These are phyloP conservation scores for Leccinum longicurvipes DNA, from an alignment of 768 basidiomycete species.

Conservation along the genomic window DNA sequence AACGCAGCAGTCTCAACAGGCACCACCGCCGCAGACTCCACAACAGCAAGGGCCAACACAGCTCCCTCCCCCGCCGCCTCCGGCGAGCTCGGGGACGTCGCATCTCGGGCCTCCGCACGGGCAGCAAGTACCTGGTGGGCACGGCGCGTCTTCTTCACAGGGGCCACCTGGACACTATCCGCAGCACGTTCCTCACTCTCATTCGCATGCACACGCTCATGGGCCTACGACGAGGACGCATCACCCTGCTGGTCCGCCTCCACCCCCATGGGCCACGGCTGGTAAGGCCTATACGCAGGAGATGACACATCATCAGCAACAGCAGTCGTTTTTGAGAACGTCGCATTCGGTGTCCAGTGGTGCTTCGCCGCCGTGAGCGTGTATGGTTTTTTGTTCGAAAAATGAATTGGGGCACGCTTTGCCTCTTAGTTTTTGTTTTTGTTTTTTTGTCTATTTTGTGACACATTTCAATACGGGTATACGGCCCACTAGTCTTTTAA, in stretches of 20 bases:
- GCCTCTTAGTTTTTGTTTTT: not conserved
- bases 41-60: too few species aligned
- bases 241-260: slow-evolving; percentile 18
- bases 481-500: not conserved
- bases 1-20: too few species aligned
- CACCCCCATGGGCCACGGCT: slow-evolving; percentile 19
- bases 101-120: slow-evolving; percentile 12
- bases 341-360: slow-evolving; percentile 41
- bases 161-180: not conserved
- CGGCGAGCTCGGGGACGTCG: slow-evolving; percentile 10
- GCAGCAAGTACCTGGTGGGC: not conserved
- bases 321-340: slow-evolving; percentile 48
- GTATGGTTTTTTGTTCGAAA: not conserved
- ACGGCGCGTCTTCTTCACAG: not conserved
- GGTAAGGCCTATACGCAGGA: slow-evolving; percentile 23
- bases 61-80: slow-evolving; percentile 2
- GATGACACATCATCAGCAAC: slow-evolving; percentile 33
- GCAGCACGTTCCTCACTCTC: not conserved
- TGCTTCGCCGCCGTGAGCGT: slow-evolving; percentile 31
- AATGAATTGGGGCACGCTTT: not conserved
- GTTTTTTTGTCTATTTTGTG: not conserved
- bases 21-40: too few species aligned
- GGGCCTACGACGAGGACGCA: slow-evolving; percentile 11
- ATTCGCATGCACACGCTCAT: not conserved
- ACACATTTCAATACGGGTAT: not conserved